phyloP scores from a whole-genome alignment of 2,329 filamentous ascomycete species.

The Talaromyces sp. region DNA sequence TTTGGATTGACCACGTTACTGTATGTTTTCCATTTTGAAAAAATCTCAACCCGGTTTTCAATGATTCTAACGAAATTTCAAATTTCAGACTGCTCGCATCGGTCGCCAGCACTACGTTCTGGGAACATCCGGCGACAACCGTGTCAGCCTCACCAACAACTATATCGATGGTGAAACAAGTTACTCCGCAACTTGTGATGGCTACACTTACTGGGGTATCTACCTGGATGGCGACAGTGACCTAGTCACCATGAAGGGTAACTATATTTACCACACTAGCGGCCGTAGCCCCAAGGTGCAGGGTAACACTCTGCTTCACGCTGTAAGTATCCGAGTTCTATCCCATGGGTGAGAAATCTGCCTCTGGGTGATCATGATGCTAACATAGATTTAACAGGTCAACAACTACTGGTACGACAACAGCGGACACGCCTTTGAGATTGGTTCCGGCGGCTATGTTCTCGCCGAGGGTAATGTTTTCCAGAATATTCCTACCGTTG shows the following conservation, averaged over 20 bases:
- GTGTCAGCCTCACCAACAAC: slow-evolving; percentile 63
- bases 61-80: neutral
- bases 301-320: slow-evolving; percentile 60
- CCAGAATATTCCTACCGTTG: slow-evolving; percentile 54
- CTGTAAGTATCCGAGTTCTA: slow-evolving; percentile 37
- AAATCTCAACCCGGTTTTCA: neutral
- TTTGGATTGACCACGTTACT: slow-evolving; percentile 58
- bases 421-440: slow-evolving; percentile 61
- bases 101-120: slow-evolving; percentile 65
- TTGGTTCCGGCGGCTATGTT: slow-evolving; percentile 48
- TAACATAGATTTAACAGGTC: too few relatives aligned
- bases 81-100: slow-evolving; percentile 56
- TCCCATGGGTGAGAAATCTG: too few relatives aligned
- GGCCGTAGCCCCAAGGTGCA: slow-evolving; percentile 61
- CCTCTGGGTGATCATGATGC: neutral
- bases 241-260: slow-evolving; percentile 61
- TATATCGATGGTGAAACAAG: slow-evolving; percentile 59
- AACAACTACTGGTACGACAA: slow-evolving; percentile 65
- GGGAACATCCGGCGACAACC: slow-evolving; percentile 56
- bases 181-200: slow-evolving; percentile 62
- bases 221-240: slow-evolving; percentile 62
- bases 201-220: slow-evolving; percentile 63
- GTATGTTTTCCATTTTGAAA: slow-evolving; percentile 14
- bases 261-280: slow-evolving; percentile 63
- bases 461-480: slow-evolving; percentile 63